Percentiles rank a stretch among this genome's conserved stretches.
These are phyloP conservation scores for Apiospora arundinis DNA, from an alignment of 2,329 filamentous ascomycete species.

Conservation along the genomic window DNA sequence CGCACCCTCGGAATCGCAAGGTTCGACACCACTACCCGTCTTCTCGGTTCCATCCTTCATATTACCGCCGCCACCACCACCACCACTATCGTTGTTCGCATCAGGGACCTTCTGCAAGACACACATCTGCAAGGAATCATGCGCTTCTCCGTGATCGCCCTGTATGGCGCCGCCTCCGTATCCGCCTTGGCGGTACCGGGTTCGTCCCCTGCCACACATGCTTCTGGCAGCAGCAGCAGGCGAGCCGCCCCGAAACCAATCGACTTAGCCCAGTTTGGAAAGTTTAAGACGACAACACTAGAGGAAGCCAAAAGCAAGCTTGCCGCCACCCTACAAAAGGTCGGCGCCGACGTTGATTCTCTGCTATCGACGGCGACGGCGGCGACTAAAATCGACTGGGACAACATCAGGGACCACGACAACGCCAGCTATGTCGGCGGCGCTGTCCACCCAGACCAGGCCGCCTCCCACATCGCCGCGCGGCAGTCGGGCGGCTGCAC, in stretches of 20 bases:
- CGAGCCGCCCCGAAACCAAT: constrained; percentile 28
- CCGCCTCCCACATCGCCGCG: constrained; percentile 20
- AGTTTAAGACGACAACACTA: constrained; percentile 38
- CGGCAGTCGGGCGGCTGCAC: constrained; percentile 30
- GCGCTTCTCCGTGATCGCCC: constrained; percentile 21
- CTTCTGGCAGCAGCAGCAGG: neutral
- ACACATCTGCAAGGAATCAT: constrained; percentile 1
- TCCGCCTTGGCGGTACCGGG: constrained; percentile 15
- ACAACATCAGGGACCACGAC: constrained; percentile 24
- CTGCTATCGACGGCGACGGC: constrained; percentile 24
- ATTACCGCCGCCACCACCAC: neutral
- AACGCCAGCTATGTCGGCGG: constrained; percentile 22
- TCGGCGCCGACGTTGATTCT: neutral
- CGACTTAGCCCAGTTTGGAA: constrained; percentile 35
- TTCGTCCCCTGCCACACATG: neutral
- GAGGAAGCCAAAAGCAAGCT: constrained; percentile 34
- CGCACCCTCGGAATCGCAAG: neutral
- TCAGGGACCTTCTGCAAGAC: neutral
- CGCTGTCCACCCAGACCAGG: constrained; percentile 7
- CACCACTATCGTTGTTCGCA: neutral
- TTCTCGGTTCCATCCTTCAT: neutral
- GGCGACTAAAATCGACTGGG: constrained; percentile 19
- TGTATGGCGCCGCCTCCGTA: constrained; percentile 5
- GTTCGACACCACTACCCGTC: constrained; percentile 9
- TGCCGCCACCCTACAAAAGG: constrained; percentile 25